Conservation (phyloP, 2,329 filamentous ascomycete species). For the Amauroascus niger region DNA sequence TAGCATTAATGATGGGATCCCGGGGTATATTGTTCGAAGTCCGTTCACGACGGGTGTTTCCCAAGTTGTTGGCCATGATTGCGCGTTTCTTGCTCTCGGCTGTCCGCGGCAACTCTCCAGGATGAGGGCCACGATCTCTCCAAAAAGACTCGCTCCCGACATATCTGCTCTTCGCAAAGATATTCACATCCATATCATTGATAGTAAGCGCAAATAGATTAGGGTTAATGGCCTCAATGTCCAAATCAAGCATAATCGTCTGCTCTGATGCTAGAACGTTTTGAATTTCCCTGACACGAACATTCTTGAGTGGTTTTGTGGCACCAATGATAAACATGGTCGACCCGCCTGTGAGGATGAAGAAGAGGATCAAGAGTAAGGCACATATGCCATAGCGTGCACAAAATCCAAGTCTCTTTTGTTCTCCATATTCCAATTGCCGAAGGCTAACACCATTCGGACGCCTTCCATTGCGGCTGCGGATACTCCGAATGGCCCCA, state of each 20-base stretch:
- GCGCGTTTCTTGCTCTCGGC: constrained; percentile 28
- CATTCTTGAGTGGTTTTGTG: constrained; percentile 72
- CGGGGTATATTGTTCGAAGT: neutral
- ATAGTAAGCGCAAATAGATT: constrained; percentile 85
- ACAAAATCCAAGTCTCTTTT: constrained; percentile 54
- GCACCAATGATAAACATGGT: constrained; percentile 85
- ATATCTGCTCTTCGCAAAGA: constrained; percentile 90
- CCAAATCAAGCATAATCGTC: constrained; percentile 87
- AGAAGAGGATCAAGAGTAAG: constrained; percentile 68
- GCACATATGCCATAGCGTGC: constrained; percentile 77
- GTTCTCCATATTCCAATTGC: constrained; percentile 64
- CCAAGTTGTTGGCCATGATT: constrained; percentile 21
- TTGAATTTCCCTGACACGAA: constrained; percentile 68
- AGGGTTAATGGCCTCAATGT: constrained; percentile 80
- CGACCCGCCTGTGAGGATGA: constrained; percentile 73
- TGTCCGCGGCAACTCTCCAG: constrained; percentile 18
- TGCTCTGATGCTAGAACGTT: constrained; percentile 91
- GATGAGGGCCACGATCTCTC: constrained; percentile 27
- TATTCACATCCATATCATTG: constrained; percentile 75
- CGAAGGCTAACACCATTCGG: constrained; percentile 50
- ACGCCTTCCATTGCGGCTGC: constrained; percentile 48
- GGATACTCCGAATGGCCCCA: constrained; percentile 50
- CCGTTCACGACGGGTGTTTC: neutral
- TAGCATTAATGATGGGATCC: constrained; percentile 7
- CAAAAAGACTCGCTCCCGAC: constrained; percentile 52